phyloP scores from a whole-genome alignment of 345 rosid species.

The Corchorus capsularis region DNA sequence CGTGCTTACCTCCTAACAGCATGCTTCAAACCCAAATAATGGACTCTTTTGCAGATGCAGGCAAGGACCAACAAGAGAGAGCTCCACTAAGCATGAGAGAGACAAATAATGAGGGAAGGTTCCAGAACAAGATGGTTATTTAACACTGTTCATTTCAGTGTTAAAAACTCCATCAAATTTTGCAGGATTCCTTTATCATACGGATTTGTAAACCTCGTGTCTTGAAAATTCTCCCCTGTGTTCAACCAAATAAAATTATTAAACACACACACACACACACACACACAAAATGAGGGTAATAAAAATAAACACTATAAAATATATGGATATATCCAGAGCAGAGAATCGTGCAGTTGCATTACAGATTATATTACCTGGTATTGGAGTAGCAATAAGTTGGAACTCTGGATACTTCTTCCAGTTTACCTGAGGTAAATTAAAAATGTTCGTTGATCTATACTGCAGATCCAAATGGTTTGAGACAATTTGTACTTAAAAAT shows the following conservation, averaged over 20 bases:
- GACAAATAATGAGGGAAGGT: background rate
- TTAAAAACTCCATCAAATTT: constrained; percentile 46
- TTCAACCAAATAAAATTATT: constrained; percentile 11
- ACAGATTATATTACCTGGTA: constrained; percentile 36
- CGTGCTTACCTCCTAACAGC: background rate
- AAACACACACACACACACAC: no score
- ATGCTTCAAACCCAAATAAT: background rate
- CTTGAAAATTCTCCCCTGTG: constrained; percentile 36
- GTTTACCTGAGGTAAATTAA: constrained; percentile 41
- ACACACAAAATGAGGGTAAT: no score
- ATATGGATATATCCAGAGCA: constrained; percentile 1
- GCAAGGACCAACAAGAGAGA: background rate
- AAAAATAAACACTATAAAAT: background rate
- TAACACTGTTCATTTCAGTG: background rate
- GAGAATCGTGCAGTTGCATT: background rate
- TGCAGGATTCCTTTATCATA: constrained; percentile 49
- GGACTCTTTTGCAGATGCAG: background rate
- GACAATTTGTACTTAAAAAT: background rate
- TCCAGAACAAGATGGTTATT: background rate
- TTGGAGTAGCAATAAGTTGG: constrained; percentile 33
- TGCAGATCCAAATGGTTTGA: background rate
- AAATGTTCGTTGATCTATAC: background rate
- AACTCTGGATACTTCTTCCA: constrained; percentile 72
- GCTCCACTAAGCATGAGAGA: constrained; percentile 2
- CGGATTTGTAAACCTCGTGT: constrained; percentile 44